A percentile compares a stretch with the other conserved stretches of the same genome.
Conservation (phyloP, 331 rosid genomes). For the Dryas integrifolia region DNA sequence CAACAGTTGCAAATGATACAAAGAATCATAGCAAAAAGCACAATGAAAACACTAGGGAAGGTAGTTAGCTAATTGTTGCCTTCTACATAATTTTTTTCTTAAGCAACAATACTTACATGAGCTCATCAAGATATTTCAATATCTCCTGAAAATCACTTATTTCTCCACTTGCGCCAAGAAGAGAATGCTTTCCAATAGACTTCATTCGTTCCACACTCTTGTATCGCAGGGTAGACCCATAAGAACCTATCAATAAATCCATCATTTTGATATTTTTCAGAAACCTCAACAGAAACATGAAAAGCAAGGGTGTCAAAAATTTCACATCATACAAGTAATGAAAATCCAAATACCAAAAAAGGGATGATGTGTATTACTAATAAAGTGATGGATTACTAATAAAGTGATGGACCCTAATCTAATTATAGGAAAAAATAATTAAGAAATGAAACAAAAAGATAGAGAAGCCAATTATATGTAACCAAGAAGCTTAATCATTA, state of each 20-base stretch:
- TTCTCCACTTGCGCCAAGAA: conserved; percentile 86
- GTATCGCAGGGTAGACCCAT: conserved; percentile 83
- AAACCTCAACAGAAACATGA: not conserved
- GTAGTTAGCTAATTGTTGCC: not conserved
- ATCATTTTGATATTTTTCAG: not conserved
- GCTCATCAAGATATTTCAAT: conserved; percentile 64
- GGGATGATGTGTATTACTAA: not conserved
- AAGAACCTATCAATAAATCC: conserved; percentile 49
- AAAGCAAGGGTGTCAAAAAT: not conserved
- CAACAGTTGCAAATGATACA: not conserved
- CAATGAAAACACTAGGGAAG: not conserved
- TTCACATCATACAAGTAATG: not conserved
- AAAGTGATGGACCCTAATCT: not conserved
- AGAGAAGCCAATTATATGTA: not conserved
- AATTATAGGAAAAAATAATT: not conserved
- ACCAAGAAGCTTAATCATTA: not conserved
- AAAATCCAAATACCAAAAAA: not conserved
- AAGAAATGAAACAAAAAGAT: not conserved
- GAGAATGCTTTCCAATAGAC: conserved; percentile 81
- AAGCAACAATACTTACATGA: conserved; percentile 44
- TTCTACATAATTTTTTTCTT: not conserved
- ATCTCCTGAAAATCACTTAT: conserved; percentile 88
- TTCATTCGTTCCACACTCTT: conserved; percentile 76
- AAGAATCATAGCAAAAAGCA: not conserved
- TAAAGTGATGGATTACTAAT: not conserved